These are phyloP conservation scores for Cryptococcus wingfieldii DNA, from an alignment of 1,284 basidiomycete species.

Conservation along the genomic window DNA sequence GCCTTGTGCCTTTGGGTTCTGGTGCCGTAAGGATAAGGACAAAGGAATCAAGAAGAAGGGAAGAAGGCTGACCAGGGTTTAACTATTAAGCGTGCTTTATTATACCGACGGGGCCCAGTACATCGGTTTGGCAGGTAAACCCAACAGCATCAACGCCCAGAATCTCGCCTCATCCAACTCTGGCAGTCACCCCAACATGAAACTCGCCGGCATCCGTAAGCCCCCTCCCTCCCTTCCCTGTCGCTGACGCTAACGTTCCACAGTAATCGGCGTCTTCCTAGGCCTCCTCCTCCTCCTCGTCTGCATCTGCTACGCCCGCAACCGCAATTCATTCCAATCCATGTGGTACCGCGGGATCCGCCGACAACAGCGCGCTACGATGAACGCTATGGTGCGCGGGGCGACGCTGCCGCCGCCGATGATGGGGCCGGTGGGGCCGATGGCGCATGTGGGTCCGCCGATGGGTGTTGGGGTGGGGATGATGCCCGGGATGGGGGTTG, in stretches of 20 bases:
- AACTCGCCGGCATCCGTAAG: constrained; percentile 37
- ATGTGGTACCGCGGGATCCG: constrained; percentile 35
- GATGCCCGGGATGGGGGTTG: constrained; percentile 1
- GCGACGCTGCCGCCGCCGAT: constrained; percentile 31
- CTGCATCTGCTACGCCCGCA: constrained; percentile 30
- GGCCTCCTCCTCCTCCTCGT: constrained; percentile 32
- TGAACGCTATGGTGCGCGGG: constrained; percentile 29
- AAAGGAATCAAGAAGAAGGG: background rate
- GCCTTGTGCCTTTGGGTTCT: background rate
- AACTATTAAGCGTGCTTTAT: constrained; percentile 31
- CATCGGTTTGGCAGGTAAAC: constrained; percentile 44
- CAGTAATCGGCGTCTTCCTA: constrained; percentile 38
- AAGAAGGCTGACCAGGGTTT: too few species aligned
- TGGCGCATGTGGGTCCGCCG: constrained; percentile 8
- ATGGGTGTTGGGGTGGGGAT: constrained; percentile 7
- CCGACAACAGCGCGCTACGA: constrained; percentile 32
- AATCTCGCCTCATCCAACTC: constrained; percentile 14
- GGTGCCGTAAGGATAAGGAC: background rate
- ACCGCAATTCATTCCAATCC: constrained; percentile 35
- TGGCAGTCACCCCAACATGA: constrained; percentile 17
- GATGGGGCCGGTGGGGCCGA: constrained; percentile 12
- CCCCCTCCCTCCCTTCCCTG: background rate
- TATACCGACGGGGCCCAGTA: constrained; percentile 26
- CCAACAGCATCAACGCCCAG: constrained; percentile 29
- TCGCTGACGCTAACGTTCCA: background rate